phyloP scores from a whole-genome alignment of 495 filamentous ascomycete genomes.

The Lineolata rhizophorae region DNA sequence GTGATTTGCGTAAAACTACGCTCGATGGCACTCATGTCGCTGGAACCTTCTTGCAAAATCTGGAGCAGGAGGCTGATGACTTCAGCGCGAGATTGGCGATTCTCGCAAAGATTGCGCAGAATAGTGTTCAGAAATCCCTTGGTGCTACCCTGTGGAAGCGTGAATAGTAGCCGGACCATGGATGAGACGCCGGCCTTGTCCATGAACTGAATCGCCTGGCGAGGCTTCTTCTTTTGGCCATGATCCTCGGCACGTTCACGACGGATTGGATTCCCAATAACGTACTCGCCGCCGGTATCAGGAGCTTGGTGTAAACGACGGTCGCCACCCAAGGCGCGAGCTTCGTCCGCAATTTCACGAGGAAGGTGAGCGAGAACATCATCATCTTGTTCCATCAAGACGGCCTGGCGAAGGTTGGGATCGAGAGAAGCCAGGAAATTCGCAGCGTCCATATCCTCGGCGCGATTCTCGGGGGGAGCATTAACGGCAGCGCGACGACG shows the following conservation, averaged over 20 bases:
- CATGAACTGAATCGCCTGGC: slow-evolving; percentile 78
- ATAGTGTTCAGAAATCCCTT: slow-evolving; percentile 65
- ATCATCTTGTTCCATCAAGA: slow-evolving; percentile 79
- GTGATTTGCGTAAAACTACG: slow-evolving; percentile 86
- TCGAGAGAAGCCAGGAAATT: slow-evolving; percentile 85
- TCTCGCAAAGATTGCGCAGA: slow-evolving; percentile 74
- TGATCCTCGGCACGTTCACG: slow-evolving; percentile 5
- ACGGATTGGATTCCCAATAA: no score
- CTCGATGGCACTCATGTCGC: slow-evolving; percentile 82
- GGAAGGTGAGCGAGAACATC: slow-evolving; percentile 72
- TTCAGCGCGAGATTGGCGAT: slow-evolving; percentile 80
- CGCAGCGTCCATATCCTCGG: slow-evolving; percentile 82
- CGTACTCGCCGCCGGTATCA: no score
- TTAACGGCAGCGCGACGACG: slow-evolving; percentile 32
- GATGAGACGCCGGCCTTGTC: slow-evolving; percentile 92
- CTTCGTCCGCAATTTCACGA: slow-evolving; percentile 65
- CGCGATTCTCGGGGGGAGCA: slow-evolving; percentile 30
- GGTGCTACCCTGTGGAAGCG: slow-evolving; percentile 65
- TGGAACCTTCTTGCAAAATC: slow-evolving; percentile 89
- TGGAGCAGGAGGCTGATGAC: slow-evolving; percentile 85
- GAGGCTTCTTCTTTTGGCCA: slow-evolving; percentile 33
- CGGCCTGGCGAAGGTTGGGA: slow-evolving; percentile 59
- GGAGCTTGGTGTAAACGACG: slow-evolving; percentile 29
- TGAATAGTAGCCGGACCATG: slow-evolving; percentile 87
- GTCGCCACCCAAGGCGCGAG: slow-evolving; percentile 44